A percentile compares a stretch with the other conserved stretches of the same genome.
Evolutionary conservation across 129 eudicot genomes (phyloP).

Genomic region (Mikania micrantha): DNA sequence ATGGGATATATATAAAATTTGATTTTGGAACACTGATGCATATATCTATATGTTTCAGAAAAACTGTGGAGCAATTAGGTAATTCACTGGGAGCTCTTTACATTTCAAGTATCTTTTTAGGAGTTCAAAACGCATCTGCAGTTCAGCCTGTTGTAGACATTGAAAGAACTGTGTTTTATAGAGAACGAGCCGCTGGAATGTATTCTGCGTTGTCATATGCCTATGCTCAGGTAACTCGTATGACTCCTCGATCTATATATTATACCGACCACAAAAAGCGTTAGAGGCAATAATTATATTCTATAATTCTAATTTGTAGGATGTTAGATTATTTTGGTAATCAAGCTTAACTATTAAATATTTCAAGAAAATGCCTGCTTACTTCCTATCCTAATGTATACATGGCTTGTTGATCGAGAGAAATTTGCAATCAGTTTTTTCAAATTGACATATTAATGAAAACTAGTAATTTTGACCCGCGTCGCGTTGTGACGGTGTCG

Average conservation of each 20-base stretch:
- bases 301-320: too few species aligned
- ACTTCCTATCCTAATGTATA: too few species aligned
- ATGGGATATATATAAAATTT: too few species aligned
- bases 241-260: too few species aligned
- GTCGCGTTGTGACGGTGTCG: too few species aligned
- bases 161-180: constrained; percentile 63
- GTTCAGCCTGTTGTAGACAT: constrained; percentile 68
- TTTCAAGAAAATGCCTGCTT: too few species aligned
- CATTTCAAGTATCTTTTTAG: constrained; percentile 49
- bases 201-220: constrained; percentile 70
- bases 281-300: not conserved
- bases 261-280: not conserved
- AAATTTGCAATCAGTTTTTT: too few species aligned
- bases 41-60: constrained; percentile 15
- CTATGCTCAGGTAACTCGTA: constrained; percentile 45
- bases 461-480: too few species aligned
- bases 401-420: too few species aligned
- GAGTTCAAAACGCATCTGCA: constrained; percentile 46
- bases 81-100: constrained; percentile 75
- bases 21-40: not conserved
- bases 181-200: constrained; percentile 80
- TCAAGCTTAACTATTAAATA: not conserved
- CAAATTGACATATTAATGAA: too few species aligned
- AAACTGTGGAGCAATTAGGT: constrained; percentile 25
- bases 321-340: not conserved